Conservation (phyloP, 2,329 filamentous ascomycete genomes). For the Phialophora macrospora region DNA sequence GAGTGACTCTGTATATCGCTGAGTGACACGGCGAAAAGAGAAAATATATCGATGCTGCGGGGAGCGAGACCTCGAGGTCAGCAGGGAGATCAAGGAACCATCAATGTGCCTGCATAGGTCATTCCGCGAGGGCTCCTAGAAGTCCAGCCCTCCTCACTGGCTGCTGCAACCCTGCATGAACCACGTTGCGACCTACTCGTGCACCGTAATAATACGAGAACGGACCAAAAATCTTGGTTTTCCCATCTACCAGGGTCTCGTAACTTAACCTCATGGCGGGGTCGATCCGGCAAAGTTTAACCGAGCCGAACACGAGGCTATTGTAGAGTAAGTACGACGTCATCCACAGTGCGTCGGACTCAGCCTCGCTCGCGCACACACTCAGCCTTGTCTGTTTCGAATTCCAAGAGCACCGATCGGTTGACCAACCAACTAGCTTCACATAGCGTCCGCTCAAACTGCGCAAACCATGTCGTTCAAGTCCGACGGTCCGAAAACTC, state of each 20-base stretch:
- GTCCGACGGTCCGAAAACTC: conserved; percentile 34
- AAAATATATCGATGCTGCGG: neutral
- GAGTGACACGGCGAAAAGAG: neutral
- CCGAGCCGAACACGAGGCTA: conserved; percentile 6
- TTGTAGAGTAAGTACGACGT: neutral
- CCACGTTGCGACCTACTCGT: neutral
- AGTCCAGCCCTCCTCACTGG: neutral
- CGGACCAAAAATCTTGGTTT: neutral
- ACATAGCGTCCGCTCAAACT: neutral
- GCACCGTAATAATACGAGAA: neutral
- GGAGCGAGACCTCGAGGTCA: neutral
- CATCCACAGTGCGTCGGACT: neutral
- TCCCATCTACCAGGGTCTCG: neutral
- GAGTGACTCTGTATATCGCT: neutral
- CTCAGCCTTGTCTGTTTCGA: neutral
- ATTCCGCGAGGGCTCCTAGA: neutral
- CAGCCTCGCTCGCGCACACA: neutral
- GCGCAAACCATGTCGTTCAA: conserved; percentile 36
- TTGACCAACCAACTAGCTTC: neutral
- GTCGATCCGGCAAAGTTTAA: neutral
- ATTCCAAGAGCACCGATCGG: neutral
- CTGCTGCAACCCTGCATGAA: conserved; percentile 2
- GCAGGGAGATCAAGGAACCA: neutral
- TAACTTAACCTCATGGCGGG: neutral
- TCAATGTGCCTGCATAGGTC: neutral